These are phyloP conservation scores for Aphanomyces stellatus DNA, from an alignment of 352 stramenopile genomes.

Conservation along the genomic window DNA sequence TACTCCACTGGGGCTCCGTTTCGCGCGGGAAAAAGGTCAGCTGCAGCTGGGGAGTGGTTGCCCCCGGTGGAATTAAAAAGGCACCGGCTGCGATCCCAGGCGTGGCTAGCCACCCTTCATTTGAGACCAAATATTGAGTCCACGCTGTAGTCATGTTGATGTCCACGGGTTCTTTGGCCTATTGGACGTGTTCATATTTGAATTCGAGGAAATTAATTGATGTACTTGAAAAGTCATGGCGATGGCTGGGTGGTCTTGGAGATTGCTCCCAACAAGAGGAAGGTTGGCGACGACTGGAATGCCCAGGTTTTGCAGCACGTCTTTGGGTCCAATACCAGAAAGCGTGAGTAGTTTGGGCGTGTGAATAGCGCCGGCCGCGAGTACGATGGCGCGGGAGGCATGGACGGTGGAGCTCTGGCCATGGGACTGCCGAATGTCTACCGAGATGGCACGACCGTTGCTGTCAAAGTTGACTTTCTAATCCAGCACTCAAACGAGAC, in stretches of 20 bases:
- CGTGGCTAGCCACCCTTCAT: slow-evolving; percentile 44
- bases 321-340: slow-evolving; percentile 42
- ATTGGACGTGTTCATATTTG: background rate
- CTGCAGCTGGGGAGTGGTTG: slow-evolving; percentile 71
- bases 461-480: background rate
- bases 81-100: slow-evolving; percentile 61
- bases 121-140: slow-evolving; percentile 38
- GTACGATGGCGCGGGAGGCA: slow-evolving; percentile 28
- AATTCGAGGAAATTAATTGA: background rate
- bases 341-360: slow-evolving; percentile 80
- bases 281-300: slow-evolving; percentile 59
- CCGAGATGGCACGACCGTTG: background rate
- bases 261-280: slow-evolving; percentile 73
- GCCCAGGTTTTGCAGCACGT: slow-evolving; percentile 33
- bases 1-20: slow-evolving; percentile 65
- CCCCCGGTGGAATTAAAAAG: slow-evolving; percentile 64
- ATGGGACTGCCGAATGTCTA: slow-evolving; percentile 20
- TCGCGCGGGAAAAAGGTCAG: slow-evolving; percentile 83
- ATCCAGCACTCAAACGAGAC: background rate
- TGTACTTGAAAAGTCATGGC: slow-evolving; percentile 57
- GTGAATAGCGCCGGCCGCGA: slow-evolving; percentile 75
- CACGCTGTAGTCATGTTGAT: slow-evolving; percentile 42
- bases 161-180: slow-evolving; percentile 4
- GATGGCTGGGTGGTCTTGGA: slow-evolving; percentile 84
- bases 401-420: slow-evolving; percentile 27